Evolutionary conservation across 331 rosid genomes (phyloP), one percentile per base, ranked within the genome.

Genomic region (Cucumis variabilis): DNA sequence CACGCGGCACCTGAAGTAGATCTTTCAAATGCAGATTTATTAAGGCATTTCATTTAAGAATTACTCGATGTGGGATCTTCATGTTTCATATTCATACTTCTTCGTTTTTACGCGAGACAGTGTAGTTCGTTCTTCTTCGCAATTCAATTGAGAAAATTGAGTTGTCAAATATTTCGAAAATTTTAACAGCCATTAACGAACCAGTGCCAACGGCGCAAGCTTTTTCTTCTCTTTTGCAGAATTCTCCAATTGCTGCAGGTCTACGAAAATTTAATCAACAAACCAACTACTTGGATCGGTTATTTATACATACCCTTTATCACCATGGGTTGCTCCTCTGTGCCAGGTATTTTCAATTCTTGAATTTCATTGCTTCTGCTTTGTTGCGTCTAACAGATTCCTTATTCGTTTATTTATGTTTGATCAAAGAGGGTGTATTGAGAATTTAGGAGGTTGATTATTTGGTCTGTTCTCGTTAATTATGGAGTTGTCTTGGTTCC

Each of bases 281-380:
- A 41, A 41, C 5, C 5, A 21, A 84, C 68, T 84, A 3, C 77
- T 69, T 41, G 46, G 21, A n/a, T 67, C 41, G 62, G 12, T 67
- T 24, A 9, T 46, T 50, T 78, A 50, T 25, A 66, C 19, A 79
- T 41, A 82, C 4, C 83, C 89, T 87, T 46, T 86, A 60, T 88
- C 76, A 71, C 24, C 70, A 86, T 95, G 99, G 98, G 98, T 90
- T 95, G 98, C 28, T 89, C 98, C 46, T 97, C 99, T 90, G 69
- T 93, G 88, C 96, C 95, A 10, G 98, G 99, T 95, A 88, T 89
- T 50, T 13, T 83, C 82, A 17, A 20, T 23, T 20, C 58, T 21
- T 11, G 12, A 53, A 50, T 53, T 85, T 33, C 55, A 4, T 85
- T 72, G 23, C 27, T 60, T 66, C 63, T 12, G 37, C 11, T 41